Evolutionary conservation across 345 rosid genomes (phyloP), one percentile per base, ranked within the genome.

Genomic region (Rhodamnia rubescens): DNA sequence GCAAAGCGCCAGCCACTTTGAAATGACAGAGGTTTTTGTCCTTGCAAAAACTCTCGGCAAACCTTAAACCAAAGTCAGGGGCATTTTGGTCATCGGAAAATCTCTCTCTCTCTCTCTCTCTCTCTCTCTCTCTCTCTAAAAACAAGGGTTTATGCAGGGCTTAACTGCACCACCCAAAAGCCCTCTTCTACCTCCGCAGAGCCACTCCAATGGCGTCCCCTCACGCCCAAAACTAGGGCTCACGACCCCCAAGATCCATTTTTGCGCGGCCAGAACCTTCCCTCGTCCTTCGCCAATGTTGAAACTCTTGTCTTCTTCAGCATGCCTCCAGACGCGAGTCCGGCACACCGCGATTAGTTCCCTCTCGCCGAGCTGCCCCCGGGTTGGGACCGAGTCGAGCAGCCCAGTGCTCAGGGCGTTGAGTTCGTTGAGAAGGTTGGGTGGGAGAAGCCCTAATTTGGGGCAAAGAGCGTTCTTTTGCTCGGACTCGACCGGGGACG

Each of bases 391-490:
- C n/a, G 88, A 85, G 75, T 55, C 80, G 52, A 85, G 84, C 47
- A 87, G 87, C 50, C 93, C 93, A 58, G 47, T 92, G 24, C 89
- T 92, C 80, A 84, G 92, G 81, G 87, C 90, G 59, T 86, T 93
- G 87, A 92, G 90, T 86, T 91, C 91, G 50, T 83, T 94, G 82
- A 84, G 90, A 58, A 90, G 92, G 21, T 85, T 87, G 90, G 86
- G 86, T 5, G 90, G 91, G 58, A 84, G 93, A 59, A 84, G 87
- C 69, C 64, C 83, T 9, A 44, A 84, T 58, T 89, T 86, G 40
- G 88, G 86, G 52, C 93, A 86, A 57, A 90, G 95, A 82, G 95
- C 89, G 75, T 93, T 90, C 90, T 96, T 96, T 90, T 96, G 96
- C 92, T 94, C 98, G 13, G 93, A 89, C 85, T 95, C 98, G 82